phyloP scores from a whole-genome alignment of 2,329 filamentous ascomycete species.

The Botrytis tulipae region DNA sequence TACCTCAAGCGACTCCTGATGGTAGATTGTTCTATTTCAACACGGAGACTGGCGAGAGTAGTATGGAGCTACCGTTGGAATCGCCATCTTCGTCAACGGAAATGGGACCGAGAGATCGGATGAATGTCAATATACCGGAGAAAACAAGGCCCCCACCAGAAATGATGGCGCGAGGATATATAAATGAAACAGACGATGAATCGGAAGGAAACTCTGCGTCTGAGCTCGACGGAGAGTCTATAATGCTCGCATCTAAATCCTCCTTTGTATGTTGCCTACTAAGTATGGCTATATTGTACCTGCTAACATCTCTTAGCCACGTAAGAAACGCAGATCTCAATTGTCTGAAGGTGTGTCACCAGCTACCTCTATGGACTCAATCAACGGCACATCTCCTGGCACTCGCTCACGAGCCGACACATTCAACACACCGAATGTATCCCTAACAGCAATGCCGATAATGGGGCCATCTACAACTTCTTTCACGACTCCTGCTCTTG shows the following conservation, averaged over 20 bases:
- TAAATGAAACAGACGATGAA: conserved; percentile 86
- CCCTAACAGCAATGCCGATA: conserved; percentile 42
- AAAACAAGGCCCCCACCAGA: conserved; percentile 87
- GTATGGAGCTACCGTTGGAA: conserved; percentile 90
- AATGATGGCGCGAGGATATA: conserved; percentile 79
- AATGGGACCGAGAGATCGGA: conserved; percentile 81
- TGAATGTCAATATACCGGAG: conserved; percentile 84
- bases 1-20: conserved; percentile 92
- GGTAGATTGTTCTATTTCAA: conserved; percentile 97
- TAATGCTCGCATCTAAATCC: conserved; percentile 66
- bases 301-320: conserved; percentile 46
- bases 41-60: conserved; percentile 91
- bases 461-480: conserved; percentile 47
- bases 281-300: conserved; percentile 12
- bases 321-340: conserved; percentile 61
- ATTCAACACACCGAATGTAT: conserved; percentile 50
- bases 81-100: conserved; percentile 79
- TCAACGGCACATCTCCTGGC: conserved; percentile 66
- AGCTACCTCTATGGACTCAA: conserved; percentile 87
- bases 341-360: conserved; percentile 70
- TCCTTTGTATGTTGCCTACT: conserved; percentile 58
- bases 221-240: conserved; percentile 75
- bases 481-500: conserved; percentile 51
- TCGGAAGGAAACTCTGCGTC: conserved; percentile 81
- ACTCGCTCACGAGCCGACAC: conserved; percentile 58